These are phyloP conservation scores for Amaranthus hypochondriacus DNA, from an alignment of 148 eudicot genomes.

Conservation along the genomic window DNA sequence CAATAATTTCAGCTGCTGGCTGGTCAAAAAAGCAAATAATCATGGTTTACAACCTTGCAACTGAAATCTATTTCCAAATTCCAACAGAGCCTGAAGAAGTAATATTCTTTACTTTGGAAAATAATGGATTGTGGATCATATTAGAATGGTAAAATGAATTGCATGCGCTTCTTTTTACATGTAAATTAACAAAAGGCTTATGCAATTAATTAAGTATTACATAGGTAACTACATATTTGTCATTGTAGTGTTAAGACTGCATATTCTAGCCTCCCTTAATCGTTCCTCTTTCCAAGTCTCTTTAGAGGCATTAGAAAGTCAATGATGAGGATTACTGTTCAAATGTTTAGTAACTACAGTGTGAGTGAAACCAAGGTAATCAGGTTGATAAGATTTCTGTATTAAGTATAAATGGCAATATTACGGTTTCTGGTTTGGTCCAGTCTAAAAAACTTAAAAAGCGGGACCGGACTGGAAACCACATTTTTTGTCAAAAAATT, in stretches of 20 bases:
- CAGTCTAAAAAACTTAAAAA: too few relatives aligned
- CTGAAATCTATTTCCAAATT: not conserved
- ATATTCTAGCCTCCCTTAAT: not conserved
- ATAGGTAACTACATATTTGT: too few relatives aligned
- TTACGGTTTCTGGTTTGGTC: too few relatives aligned
- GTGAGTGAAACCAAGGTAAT: too few relatives aligned
- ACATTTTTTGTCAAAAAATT: too few relatives aligned
- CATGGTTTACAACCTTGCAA: constrained; percentile 7
- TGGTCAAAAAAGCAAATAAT: constrained; percentile 29
- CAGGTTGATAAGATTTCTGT: too few relatives aligned
- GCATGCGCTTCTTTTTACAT: not conserved
- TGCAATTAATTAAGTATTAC: too few relatives aligned
- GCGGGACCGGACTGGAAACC: too few relatives aligned
- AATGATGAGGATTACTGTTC: not conserved
- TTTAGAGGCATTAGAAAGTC: not conserved
- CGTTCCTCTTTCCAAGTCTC: not conserved
- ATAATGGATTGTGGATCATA: not conserved
- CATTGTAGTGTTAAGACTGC: not conserved
- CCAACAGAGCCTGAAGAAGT: not conserved
- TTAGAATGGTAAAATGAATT: not conserved
- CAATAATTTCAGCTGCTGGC: constrained; percentile 98
- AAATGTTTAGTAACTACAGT: too few relatives aligned
- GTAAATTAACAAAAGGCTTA: not conserved
- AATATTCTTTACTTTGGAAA: not conserved
- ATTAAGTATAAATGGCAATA: too few relatives aligned